Evolutionary conservation across 116 monocot species (phyloP), one percentile per base, ranked within the genome.

Genomic region (Posidonia oceanica): DNA sequence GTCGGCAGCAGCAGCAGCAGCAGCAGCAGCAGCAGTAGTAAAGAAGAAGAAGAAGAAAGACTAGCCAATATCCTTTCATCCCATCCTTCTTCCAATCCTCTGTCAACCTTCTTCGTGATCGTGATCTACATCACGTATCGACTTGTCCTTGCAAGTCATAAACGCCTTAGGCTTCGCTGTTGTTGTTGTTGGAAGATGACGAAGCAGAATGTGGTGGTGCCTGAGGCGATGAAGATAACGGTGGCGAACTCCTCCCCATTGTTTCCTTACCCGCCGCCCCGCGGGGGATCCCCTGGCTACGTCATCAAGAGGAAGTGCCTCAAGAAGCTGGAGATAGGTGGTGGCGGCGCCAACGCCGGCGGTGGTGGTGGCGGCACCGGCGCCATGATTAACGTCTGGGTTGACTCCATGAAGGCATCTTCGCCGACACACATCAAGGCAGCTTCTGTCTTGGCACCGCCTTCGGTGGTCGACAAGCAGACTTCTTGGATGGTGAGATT

Each of bases 211-310:
- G 77, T 66, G 52, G 70, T 54, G 65, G 65, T 71, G 70, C 71
- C 63, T 22, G 76, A 77, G 76, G 57, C 65, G 29, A 39, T 64
- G 56, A 59, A 57, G 53, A 41, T 76, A 39, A 21, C 59, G 11
- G 74, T 75, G 64, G 41, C 78, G 3, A 61, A 61, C 29, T 10
- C 83, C 53, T 58, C 74, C 14, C 70, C 78, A 11, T 12, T 77
- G 2, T 72, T 75, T 7, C 66, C 83, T 21, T 77, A 71, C 59
- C 87, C 72, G 7, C 82, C 80, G 5, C 82, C 82, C 20, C 74
- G 84, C 0, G 70, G 59, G 22, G 40, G 54, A 36, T 59, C 59
- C 7, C 59, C 71, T 53, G 23, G 18, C 15, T 72, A 72, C 15
- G 72, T 44, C 62, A 51, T 72, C 62, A 63, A 52, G 52, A 62